phyloP scores from a whole-genome alignment of 179 eudicot species.

The Beta corolliflora region DNA sequence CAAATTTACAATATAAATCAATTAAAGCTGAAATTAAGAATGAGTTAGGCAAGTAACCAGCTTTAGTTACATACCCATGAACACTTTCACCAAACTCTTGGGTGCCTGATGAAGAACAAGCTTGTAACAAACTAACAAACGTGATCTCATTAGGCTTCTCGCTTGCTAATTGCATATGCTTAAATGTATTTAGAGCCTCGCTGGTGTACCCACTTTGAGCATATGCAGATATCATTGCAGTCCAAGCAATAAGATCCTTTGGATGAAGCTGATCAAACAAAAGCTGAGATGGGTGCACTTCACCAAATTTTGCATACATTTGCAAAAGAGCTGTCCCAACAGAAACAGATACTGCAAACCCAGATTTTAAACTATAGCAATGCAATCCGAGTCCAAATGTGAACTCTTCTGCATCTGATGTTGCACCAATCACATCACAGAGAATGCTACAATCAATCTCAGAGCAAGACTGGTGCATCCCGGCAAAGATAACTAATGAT shows the following conservation, averaged over 20 bases:
- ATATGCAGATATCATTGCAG: constrained; percentile 63
- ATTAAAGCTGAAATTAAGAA: constrained; percentile 56
- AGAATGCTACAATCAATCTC: constrained; percentile 43
- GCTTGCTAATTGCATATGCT: constrained; percentile 49
- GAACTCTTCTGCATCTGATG: constrained; percentile 33
- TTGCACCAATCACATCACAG: constrained; percentile 46
- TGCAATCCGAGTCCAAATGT: constrained; percentile 48
- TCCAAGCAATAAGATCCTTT: constrained; percentile 68
- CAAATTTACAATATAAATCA: constrained; percentile 68
- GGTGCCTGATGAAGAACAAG: constrained; percentile 51
- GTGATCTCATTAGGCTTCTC: constrained; percentile 65
- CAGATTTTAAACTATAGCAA: constrained; percentile 42
- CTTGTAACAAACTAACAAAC: constrained; percentile 58
- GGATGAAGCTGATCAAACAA: constrained; percentile 45
- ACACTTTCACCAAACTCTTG: constrained; percentile 53
- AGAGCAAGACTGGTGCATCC: constrained; percentile 32
- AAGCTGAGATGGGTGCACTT: constrained; percentile 33
- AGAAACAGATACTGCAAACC: constrained; percentile 39
- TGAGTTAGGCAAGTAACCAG: constrained; percentile 54
- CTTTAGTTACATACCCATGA: constrained; percentile 49
- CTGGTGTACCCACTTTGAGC: constrained; percentile 47
- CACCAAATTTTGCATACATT: constrained; percentile 59
- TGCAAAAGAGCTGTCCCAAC: constrained; percentile 56
- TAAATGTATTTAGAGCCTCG: constrained; percentile 44
- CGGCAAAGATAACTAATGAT: constrained; percentile 40